These are phyloP conservation scores for Chytridiales sp. DNA, from an alignment of 371 early-diverging fungal genomes.

Conservation along the genomic window DNA sequence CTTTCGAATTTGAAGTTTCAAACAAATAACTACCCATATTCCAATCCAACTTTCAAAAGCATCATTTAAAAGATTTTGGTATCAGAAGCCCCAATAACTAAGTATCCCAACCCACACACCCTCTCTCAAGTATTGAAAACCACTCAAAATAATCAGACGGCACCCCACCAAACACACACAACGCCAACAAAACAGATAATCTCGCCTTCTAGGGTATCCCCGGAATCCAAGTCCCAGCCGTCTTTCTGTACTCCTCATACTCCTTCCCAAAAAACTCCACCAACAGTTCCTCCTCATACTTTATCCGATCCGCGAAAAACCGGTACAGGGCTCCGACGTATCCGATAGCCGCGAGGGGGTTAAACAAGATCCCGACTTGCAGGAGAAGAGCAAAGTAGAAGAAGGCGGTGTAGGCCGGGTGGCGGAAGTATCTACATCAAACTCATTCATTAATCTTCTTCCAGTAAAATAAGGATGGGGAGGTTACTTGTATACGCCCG, in stretches of 20 bases:
- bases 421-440: slow-evolving; percentile 55
- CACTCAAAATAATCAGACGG: too few species aligned
- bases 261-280: slow-evolving; percentile 76
- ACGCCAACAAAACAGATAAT: too few species aligned
- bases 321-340: slow-evolving; percentile 61
- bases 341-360: slow-evolving; percentile 68
- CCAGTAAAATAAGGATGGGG: background rate
- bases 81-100: too few species aligned
- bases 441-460: background rate
- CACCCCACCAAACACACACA: too few species aligned
- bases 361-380: slow-evolving; percentile 64
- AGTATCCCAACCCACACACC: too few species aligned
- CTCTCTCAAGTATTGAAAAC: too few species aligned
- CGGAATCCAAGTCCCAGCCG: slow-evolving; percentile 55
- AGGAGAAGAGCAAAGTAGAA: slow-evolving; percentile 80
- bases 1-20: too few species aligned
- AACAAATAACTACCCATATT: too few species aligned
- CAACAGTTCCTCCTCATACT: slow-evolving; percentile 71
- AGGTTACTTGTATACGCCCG: slow-evolving; percentile 72
- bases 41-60: too few species aligned
- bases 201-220: slow-evolving; percentile 19
- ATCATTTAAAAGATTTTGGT: too few species aligned
- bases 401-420: slow-evolving; percentile 90
- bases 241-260: slow-evolving; percentile 55
- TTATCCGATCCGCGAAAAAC: slow-evolving; percentile 76